Percentiles rank a stretch among this genome's conserved stretches.
Evolutionary conservation across 192 early-diverging fungal species (phyloP).

Genomic region (Linnemannia elongata): DNA sequence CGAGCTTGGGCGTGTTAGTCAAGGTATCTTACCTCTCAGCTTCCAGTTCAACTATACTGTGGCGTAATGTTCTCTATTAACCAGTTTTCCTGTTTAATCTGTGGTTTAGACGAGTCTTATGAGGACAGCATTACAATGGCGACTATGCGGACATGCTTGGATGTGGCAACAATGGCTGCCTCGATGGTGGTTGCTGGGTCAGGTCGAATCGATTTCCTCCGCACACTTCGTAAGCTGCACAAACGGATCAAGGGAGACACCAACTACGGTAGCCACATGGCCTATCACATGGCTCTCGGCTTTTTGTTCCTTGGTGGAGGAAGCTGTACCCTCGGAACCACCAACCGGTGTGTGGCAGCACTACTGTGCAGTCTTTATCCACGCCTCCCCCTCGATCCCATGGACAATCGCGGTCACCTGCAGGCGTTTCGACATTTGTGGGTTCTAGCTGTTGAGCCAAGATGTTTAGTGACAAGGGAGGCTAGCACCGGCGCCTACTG

Average conservation of each 20-base stretch:
- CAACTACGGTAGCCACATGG: constrained; percentile 80
- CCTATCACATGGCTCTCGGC: constrained; percentile 81
- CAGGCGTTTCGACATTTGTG: constrained; percentile 87
- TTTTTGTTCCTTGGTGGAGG: constrained; percentile 83
- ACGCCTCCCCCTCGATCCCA: constrained; percentile 64
- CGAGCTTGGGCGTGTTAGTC: constrained; percentile 27
- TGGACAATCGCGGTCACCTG: constrained; percentile 76
- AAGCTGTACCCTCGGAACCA: constrained; percentile 73
- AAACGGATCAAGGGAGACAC: constrained; percentile 61
- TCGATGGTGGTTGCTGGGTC: constrained; percentile 87
- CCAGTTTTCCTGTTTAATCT: neutral
- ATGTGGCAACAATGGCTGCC: constrained; percentile 71
- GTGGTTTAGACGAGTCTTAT: constrained; percentile 61
- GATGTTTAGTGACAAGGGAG: constrained; percentile 81
- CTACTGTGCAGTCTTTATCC: constrained; percentile 80
- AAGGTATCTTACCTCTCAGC: constrained; percentile 56
- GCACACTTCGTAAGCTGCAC: constrained; percentile 69
- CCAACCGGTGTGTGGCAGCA: constrained; percentile 74
- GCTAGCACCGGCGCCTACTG: constrained; percentile 66
- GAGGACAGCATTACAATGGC: constrained; percentile 74
- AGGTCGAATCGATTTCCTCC: constrained; percentile 75
- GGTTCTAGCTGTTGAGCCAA: constrained; percentile 78
- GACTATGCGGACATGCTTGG: constrained; percentile 74
- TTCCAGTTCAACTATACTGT: neutral
- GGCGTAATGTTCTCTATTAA: constrained; percentile 4